Percentiles rank a stretch among this genome's conserved stretches.
These are phyloP conservation scores for Ramularia endophylla DNA, from an alignment of 2,329 filamentous ascomycete species.

Conservation along the genomic window DNA sequence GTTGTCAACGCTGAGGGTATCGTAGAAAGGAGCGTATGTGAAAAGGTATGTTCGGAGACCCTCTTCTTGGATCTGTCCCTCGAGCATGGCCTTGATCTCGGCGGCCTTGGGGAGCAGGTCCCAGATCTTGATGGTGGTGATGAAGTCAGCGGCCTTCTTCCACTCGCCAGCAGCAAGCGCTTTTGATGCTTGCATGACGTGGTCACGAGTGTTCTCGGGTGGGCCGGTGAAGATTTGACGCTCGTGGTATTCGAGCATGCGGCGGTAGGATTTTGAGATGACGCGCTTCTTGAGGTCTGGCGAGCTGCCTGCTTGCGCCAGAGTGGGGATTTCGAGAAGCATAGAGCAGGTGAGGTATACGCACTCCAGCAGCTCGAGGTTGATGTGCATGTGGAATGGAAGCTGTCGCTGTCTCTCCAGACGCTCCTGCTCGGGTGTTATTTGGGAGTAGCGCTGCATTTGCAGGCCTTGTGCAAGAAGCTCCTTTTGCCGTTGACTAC, in stretches of 20 bases:
- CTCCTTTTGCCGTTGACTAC: conserved; percentile 96
- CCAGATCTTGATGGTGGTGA: conserved; percentile 99
- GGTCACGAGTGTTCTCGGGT: conserved; percentile 96
- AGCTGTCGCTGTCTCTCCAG: conserved; percentile 95
- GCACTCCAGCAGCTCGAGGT: conserved; percentile 94
- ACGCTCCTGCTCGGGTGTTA: conserved; percentile 95
- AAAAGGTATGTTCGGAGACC: conserved; percentile 97
- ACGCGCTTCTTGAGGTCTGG: conserved; percentile 96
- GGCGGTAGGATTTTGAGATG: conserved; percentile 98
- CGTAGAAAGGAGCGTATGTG: conserved; percentile 99
- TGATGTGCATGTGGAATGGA: conserved; percentile 99
- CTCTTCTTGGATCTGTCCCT: conserved; percentile 97
- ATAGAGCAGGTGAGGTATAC: conserved; percentile 99
- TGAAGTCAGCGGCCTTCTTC: conserved; percentile 92
- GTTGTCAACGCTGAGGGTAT: conserved; percentile 82
- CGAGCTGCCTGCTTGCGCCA: conserved; percentile 93
- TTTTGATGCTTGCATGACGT: conserved; percentile 99
- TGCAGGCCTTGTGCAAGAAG: conserved; percentile 96
- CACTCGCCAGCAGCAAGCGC: conserved; percentile 94
- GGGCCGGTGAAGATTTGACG: conserved; percentile 98
- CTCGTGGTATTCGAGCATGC: conserved; percentile 99
- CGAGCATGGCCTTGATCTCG: conserved; percentile 94
- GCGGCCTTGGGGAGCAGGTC: conserved; percentile 90
- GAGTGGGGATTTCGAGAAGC: conserved; percentile 94
- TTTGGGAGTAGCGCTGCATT: conserved; percentile 93